Conservation (phyloP, 75 land plant species). For the Ceratopteris richardii region DNA sequence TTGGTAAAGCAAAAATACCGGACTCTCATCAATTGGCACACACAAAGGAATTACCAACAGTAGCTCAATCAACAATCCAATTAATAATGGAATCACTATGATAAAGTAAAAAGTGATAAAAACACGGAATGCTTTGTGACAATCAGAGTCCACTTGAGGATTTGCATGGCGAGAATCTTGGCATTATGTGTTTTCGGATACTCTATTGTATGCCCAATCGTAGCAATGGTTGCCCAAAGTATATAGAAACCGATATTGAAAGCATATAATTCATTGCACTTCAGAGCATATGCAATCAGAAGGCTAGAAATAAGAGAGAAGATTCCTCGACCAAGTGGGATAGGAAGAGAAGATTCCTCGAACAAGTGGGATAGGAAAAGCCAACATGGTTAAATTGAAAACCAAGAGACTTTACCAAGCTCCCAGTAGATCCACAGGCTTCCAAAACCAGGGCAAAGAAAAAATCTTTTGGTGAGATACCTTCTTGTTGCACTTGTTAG, state of each 20-base stretch:
- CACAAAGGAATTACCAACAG: constrained; percentile 88
- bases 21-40: constrained; percentile 94
- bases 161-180: constrained; percentile 43
- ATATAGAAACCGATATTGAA: constrained; percentile 82
- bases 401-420: constrained; percentile 89
- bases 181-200: constrained; percentile 59
- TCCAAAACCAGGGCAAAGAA: too few relatives aligned
- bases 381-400: constrained; percentile 74
- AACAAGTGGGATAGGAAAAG: too few relatives aligned
- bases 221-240: constrained; percentile 74
- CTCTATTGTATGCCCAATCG: constrained; percentile 53
- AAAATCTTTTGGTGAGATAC: too few relatives aligned
- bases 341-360: too few relatives aligned
- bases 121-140: constrained; percentile 62
- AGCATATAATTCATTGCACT: constrained; percentile 91
- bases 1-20: constrained; percentile 89
- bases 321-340: constrained; percentile 71
- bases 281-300: constrained; percentile 82
- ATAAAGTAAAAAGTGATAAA: constrained; percentile 39
- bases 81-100: constrained; percentile 69
- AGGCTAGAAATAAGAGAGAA: constrained; percentile 70
- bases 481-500: too few relatives aligned
- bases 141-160: constrained; percentile 71
- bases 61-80: constrained; percentile 82
- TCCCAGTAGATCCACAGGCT: too few relatives aligned